These are phyloP conservation scores for Didymella exigua DNA, from an alignment of 2,329 filamentous ascomycete species.

Conservation along the genomic window DNA sequence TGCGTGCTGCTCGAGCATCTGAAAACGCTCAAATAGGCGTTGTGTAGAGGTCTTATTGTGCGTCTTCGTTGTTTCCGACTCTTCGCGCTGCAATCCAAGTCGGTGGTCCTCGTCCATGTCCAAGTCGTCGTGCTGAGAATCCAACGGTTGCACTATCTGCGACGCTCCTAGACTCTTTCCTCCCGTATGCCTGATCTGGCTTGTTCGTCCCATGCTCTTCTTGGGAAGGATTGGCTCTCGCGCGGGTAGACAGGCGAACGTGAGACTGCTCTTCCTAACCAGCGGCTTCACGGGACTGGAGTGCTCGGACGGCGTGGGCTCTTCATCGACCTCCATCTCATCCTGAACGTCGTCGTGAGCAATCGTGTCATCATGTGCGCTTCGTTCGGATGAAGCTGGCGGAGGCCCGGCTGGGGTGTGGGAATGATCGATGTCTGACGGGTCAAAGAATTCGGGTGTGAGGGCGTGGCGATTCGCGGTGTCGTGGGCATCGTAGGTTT, in stretches of 20 bases:
- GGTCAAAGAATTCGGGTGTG: slow-evolving; percentile 27
- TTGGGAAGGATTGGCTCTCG: slow-evolving; percentile 84
- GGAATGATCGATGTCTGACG: slow-evolving; percentile 20
- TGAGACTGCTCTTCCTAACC: slow-evolving; percentile 91
- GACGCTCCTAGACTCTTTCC: slow-evolving; percentile 67
- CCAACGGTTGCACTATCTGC: slow-evolving; percentile 39
- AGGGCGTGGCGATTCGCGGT: slow-evolving; percentile 28
- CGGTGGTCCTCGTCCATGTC: slow-evolving; percentile 56
- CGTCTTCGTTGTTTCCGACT: slow-evolving; percentile 60
- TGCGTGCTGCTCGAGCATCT: slow-evolving; percentile 64
- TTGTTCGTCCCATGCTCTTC: slow-evolving; percentile 80
- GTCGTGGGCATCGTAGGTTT: slow-evolving; percentile 42
- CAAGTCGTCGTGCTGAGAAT: slow-evolving; percentile 57
- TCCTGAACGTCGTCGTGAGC: slow-evolving; percentile 44
- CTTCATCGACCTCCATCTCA: slow-evolving; percentile 57
- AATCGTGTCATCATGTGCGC: slow-evolving; percentile 35
- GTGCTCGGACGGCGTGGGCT: slow-evolving; percentile 68
- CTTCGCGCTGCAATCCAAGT: slow-evolving; percentile 46
- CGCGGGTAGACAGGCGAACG: slow-evolving; percentile 89
- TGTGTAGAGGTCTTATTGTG: slow-evolving; percentile 94
- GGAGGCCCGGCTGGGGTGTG: slow-evolving; percentile 29
- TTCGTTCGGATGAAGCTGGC: slow-evolving; percentile 29
- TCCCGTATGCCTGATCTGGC: slow-evolving; percentile 75
- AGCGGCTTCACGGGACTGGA: slow-evolving; percentile 78
- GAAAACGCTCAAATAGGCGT: slow-evolving; percentile 90